phyloP scores from a whole-genome alignment of 2,329 filamentous ascomycete species.

The Aureobasidium sp. region DNA sequence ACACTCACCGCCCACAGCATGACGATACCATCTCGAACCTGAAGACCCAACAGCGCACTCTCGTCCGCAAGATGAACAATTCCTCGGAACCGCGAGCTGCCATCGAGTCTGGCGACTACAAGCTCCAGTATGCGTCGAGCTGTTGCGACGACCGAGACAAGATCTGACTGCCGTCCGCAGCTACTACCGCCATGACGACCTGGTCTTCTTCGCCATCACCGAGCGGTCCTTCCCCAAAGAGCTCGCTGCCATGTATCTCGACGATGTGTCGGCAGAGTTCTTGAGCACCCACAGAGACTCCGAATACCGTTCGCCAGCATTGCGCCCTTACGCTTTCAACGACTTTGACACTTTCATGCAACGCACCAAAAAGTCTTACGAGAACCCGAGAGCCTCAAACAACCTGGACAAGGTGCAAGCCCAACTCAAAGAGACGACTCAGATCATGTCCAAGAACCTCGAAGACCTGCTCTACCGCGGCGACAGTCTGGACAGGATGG shows the following conservation, averaged over 20 bases:
- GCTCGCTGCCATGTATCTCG: conserved; percentile 95
- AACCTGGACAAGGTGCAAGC: conserved; percentile 95
- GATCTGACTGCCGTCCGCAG: conserved; percentile 38
- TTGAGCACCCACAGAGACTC: conserved; percentile 68
- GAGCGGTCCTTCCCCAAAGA: conserved; percentile 94
- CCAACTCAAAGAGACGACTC: conserved; percentile 93
- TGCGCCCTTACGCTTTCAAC: conserved; percentile 93
- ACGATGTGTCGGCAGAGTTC: conserved; percentile 87
- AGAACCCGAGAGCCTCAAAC: conserved; percentile 81
- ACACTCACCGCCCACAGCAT: conserved; percentile 38
- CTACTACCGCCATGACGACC: conserved; percentile 75
- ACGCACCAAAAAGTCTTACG: conserved; percentile 87
- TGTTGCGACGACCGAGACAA: not conserved
- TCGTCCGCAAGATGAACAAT: conserved; percentile 80
- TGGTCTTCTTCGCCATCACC: conserved; percentile 91
- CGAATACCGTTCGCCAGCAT: conserved; percentile 65
- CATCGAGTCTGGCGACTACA: conserved; percentile 79
- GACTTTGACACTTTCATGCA: conserved; percentile 97
- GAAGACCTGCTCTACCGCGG: conserved; percentile 94
- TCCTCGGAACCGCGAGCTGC: conserved; percentile 85
- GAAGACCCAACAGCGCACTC: conserved; percentile 83
- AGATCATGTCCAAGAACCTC: conserved; percentile 99
- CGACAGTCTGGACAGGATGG: conserved; percentile 93
- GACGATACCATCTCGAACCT: conserved; percentile 75
- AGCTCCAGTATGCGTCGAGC: conserved; percentile 66